Evolutionary conservation across 441 rosid species (phyloP), one percentile per base, ranked within the genome.

Genomic region (Corymbia citriodora): DNA sequence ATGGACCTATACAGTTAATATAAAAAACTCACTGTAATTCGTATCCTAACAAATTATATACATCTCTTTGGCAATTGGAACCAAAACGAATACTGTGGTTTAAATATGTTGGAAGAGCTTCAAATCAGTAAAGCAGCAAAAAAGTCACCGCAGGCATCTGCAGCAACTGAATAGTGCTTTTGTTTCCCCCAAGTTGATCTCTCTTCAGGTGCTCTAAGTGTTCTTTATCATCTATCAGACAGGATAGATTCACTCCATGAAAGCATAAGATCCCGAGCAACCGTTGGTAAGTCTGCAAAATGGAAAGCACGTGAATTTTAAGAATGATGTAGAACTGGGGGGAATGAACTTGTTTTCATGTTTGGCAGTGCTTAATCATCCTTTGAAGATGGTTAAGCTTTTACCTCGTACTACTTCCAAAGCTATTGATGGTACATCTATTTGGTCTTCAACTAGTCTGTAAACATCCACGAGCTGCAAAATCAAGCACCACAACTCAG

Each of bases 401-500:
- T 94, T 94, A 98, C 99, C 99, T 94, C 88, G 94, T 88, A 92
- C 98, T 82, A 98, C 96, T 94, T 96, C 95, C 90, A 90, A 61
- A 53, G 99, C 98, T 54, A 98, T 93, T 52, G 98, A 89, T 74
- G 96, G 98, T 81, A 98, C 88, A 90, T 97, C 98, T 81, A 98
- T 93, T 87, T 98, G 95, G 87, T 94, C 98, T 93, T 98, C 98
- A 53, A 97, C 95, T 85, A 98, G 94, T 94, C 95, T 96, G 92
- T 98, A 98, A 50, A 98, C 99, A 55, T 97, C 99, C 91, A 93
- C 97, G 88, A 98, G 99, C 99, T 98, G 91, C 91, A 93, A 52
- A 83, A 93, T 88, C 89, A 79, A 89, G 79, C 88, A 82, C 79
- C 48, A 17, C 86, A 86, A 82, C 55, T 96, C 89, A 93, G 91